phyloP scores from a whole-genome alignment of 345 rosid genomes.

The Passiflora organensis region DNA sequence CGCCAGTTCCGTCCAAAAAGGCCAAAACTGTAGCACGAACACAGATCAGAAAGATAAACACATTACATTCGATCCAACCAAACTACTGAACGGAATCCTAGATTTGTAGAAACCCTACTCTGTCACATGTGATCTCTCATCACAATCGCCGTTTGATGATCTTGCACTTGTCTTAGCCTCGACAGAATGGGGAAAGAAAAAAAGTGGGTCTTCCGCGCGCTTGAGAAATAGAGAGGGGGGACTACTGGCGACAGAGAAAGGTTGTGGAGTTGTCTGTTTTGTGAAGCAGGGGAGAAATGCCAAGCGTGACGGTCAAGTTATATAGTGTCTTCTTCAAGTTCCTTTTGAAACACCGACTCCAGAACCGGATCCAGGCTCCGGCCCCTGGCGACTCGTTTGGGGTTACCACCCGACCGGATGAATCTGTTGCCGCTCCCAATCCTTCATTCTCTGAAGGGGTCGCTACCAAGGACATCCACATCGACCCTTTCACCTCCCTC shows the following conservation, averaged over 20 bases:
- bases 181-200: neutral
- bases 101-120: neutral
- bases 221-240: no score
- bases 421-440: constrained; percentile 39
- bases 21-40: neutral
- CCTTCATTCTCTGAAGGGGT: constrained; percentile 57
- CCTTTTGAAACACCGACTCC: constrained; percentile 44
- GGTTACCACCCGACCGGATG: constrained; percentile 50
- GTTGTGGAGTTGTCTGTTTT: no score
- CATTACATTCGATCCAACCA: neutral
- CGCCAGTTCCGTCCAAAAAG: neutral
- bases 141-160: neutral
- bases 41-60: no score
- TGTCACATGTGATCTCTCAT: neutral
- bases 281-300: constrained; percentile 50
- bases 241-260: no score
- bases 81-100: neutral
- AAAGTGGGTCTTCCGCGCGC: no score
- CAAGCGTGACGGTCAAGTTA: constrained; percentile 51
- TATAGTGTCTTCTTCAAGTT: constrained; percentile 61
- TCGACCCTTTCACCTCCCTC: constrained; percentile 59
- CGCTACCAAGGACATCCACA: constrained; percentile 69
- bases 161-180: neutral
- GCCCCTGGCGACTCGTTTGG: constrained; percentile 37
- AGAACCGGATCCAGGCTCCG: constrained; percentile 34